Evolutionary conservation across 2,329 filamentous ascomycete genomes (phyloP).

Genomic region (Dactylonectria macrodidyma): DNA sequence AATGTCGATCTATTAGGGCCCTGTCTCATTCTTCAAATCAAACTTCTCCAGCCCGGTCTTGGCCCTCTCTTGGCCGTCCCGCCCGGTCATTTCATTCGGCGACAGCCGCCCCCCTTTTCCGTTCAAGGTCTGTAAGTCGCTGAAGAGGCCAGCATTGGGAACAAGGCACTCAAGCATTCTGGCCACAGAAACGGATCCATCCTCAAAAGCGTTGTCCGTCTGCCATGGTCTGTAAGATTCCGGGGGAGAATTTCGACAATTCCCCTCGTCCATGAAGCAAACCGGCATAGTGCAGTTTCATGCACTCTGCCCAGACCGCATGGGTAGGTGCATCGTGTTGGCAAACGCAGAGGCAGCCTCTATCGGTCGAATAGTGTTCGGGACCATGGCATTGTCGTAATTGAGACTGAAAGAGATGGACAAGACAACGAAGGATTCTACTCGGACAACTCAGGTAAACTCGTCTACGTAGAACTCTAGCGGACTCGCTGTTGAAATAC

Average conservation of each 20-base stretch:
- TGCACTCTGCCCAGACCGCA: not conserved
- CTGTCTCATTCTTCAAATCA: slow-evolving; percentile 39
- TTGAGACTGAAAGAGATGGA: not conserved
- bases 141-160: slow-evolving; percentile 16
- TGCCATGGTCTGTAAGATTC: not conserved
- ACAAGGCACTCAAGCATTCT: slow-evolving; percentile 2
- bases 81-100: slow-evolving; percentile 30
- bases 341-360: not conserved
- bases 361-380: not conserved
- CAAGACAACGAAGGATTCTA: too few species aligned
- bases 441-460: too few species aligned
- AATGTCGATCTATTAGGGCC: slow-evolving; percentile 44
- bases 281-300: not conserved
- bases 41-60: slow-evolving; percentile 28
- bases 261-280: not conserved
- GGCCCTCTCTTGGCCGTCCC: slow-evolving; percentile 35
- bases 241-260: not conserved
- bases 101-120: slow-evolving; percentile 32
- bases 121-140: slow-evolving; percentile 30
- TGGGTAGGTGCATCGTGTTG: not conserved
- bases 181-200: not conserved
- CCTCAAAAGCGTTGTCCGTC: not conserved
- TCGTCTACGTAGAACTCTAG: too few species aligned
- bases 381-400: not conserved
- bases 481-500: too few species aligned